A percentile compares a stretch with the other conserved stretches of the same genome.
phyloP scores from a whole-genome alignment of 306 rosid species.

The Senna tora region DNA sequence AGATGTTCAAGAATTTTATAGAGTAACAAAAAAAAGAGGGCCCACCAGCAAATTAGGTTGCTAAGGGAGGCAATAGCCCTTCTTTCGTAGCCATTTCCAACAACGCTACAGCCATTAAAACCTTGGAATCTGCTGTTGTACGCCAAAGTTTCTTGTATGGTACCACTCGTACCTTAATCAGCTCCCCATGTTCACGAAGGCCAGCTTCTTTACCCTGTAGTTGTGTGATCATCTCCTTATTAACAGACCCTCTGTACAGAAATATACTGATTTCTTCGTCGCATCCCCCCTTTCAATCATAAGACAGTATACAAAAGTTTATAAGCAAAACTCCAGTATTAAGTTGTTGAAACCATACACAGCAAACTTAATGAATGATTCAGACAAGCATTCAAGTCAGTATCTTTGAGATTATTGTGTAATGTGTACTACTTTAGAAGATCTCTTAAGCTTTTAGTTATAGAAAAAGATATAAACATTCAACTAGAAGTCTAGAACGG shows the following conservation, averaged over 20 bases:
- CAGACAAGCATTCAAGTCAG: not conserved
- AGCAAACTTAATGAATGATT: slow-evolving; percentile 15
- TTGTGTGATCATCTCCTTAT: slow-evolving; percentile 60
- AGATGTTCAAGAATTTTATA: not conserved
- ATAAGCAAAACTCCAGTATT: not conserved
- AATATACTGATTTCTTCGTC: slow-evolving; percentile 84
- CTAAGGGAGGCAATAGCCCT: slow-evolving; percentile 58
- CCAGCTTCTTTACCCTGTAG: slow-evolving; percentile 88
- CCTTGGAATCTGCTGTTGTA: slow-evolving; percentile 82
- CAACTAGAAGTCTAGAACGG: not conserved
- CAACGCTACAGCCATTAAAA: slow-evolving; percentile 69
- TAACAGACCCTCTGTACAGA: slow-evolving; percentile 63
- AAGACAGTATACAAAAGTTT: not conserved
- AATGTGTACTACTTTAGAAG: not conserved
- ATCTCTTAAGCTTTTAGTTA: not conserved
- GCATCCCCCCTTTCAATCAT: slow-evolving; percentile 74
- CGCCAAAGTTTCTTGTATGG: slow-evolving; percentile 85
- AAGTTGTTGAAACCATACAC: not conserved
- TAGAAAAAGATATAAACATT: not conserved
- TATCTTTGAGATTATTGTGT: not conserved
- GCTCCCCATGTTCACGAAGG: slow-evolving; percentile 85
- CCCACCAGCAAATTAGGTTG: slow-evolving; percentile 18
- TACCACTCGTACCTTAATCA: slow-evolving; percentile 74
- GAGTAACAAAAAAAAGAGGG: not conserved
- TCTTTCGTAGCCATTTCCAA: slow-evolving; percentile 82